Base-by-base conservation (phyloP, 352 stramenopile genomes). In the Peronospora farinosa region DNA sequence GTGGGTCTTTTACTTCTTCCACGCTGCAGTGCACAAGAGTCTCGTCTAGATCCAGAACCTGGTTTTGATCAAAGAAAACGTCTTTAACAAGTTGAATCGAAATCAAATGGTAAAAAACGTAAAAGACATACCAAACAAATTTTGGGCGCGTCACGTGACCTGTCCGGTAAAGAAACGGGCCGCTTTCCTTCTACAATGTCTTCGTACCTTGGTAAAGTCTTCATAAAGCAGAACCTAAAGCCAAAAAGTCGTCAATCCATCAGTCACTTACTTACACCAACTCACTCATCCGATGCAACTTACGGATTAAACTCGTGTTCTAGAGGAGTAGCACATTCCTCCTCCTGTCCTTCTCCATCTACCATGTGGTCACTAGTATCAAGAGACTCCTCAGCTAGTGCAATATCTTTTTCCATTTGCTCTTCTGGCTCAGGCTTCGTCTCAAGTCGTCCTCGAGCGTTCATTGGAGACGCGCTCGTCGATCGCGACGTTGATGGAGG, bases 11-110 rank as follows among this genome's bases (percentile, higher is more conserved):
- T 9, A 97, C 79, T 36, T 96, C 78, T 51, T 98, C 96, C 11
- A 99, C 92, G 5, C 91, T 98, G 74, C 95, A 99, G 72, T 99
- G 97, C 16, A 99, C 96, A 4, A 99, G 74, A 4, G 97, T 99
- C 69, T 99, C 97, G 56, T 99, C 97, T 21, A 99, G 73, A 66
- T 99, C 97, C 11, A 99, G 68, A 12, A 99, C 78, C 41, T 47
- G 9, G n/a, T n/a, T 12, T 16, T 21, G 12, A 38, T 38, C 41
- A 36, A 0, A 2, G 9, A 38, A 11, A 4, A 28, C 23, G 25
- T 15, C 30, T 8, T 38, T 46, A 46, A n/a, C 8, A 13, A 13
- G 16, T 21, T 47, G 7, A 36, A 25, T 12, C 5, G 10, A 23
- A 44, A 30, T 33, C 41, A 38, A 37, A 27, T 38, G 5, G 7